Evolutionary conservation across 768 basidiomycete genomes (phyloP).

Genomic region (Candolleomyces aberdarensis): DNA sequence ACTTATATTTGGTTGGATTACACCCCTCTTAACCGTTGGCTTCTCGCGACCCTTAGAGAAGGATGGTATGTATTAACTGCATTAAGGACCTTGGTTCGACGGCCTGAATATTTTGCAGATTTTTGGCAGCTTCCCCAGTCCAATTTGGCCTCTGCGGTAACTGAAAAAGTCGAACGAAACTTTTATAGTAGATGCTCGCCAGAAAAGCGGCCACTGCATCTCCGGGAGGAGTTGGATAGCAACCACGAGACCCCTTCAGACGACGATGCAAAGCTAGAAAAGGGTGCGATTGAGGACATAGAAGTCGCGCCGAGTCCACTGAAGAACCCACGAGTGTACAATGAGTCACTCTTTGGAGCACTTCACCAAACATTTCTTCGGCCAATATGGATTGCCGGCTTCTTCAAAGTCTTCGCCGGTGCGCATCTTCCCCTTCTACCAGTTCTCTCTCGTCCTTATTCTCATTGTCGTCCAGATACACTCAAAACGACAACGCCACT

Average conservation of each 20-base stretch:
- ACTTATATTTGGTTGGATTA: slow-evolving; percentile 45
- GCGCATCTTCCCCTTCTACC: slow-evolving; percentile 9
- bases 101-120: slow-evolving; percentile 26
- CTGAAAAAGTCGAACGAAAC: too few species aligned
- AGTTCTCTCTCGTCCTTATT: not conserved
- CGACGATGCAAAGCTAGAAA: too few species aligned
- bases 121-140: slow-evolving; percentile 41
- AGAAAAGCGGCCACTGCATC: too few species aligned
- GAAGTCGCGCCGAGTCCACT: not conserved
- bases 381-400: slow-evolving; percentile 45
- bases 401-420: slow-evolving; percentile 45
- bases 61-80: slow-evolving; percentile 32
- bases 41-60: slow-evolving; percentile 48
- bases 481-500: slow-evolving; percentile 54
- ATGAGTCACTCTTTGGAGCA: slow-evolving; percentile 49
- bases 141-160: slow-evolving; percentile 12
- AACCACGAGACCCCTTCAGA: too few species aligned
- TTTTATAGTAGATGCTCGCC: too few species aligned
- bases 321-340: slow-evolving; percentile 25
- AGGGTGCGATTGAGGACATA: slow-evolving; percentile 14
- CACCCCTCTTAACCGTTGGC: slow-evolving; percentile 44
- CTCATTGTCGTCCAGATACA: slow-evolving; percentile 32
- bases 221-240: too few species aligned
- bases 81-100: not conserved
- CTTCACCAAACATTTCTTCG: slow-evolving; percentile 43